Base-by-base conservation (phyloP, 345 rosid genomes). In the Salix viminalis region DNA sequence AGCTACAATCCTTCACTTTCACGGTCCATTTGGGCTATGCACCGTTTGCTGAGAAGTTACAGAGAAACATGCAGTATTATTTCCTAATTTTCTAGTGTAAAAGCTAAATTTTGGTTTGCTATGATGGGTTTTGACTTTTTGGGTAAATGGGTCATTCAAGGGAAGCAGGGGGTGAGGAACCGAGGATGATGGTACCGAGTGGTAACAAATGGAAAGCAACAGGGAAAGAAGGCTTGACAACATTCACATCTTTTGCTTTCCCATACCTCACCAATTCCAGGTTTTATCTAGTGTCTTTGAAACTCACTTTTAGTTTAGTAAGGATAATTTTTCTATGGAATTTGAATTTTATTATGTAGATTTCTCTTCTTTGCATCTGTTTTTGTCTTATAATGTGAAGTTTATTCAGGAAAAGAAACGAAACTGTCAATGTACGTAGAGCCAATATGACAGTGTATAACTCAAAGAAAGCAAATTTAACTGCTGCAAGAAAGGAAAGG, bases 391-490 rank as follows among this genome's bases (percentile, higher is more conserved):
- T 26, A 5, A 19, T 10, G 26, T 77, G 70, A 18, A 23, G 23
- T 23, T 48, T 46, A 5, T 50, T 39, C 50, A 73, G 81, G 77
- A 65, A 72, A 44, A 72, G 68, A 56, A 52, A 12, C 26, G 72
- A 19, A 21, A 39, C 3, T 28, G 34, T 71, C 6, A 58, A 41
- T n/a, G 26, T 37, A 61, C 36, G 74, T 50, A 69, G 50, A 68
- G 54, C 72, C n/a, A 69, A 60, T 16, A 28, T 67, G 37, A 79
- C 75, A 0, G 81, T 76, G 41, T 74, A 81, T 16, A 78, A 76
- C 60, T 77, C 79, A 18, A 93, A 91, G 90, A 83, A 75, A 70
- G 98, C 97, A 2, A 90, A 87, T 77, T 79, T 93, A 73, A 84
- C 83, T 44, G 97, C 97, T 72, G 83, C 90, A 15, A 89, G 80